phyloP scores from a whole-genome alignment of 805 yeast genomes.

The Saccharomycopsis babjevae region DNA sequence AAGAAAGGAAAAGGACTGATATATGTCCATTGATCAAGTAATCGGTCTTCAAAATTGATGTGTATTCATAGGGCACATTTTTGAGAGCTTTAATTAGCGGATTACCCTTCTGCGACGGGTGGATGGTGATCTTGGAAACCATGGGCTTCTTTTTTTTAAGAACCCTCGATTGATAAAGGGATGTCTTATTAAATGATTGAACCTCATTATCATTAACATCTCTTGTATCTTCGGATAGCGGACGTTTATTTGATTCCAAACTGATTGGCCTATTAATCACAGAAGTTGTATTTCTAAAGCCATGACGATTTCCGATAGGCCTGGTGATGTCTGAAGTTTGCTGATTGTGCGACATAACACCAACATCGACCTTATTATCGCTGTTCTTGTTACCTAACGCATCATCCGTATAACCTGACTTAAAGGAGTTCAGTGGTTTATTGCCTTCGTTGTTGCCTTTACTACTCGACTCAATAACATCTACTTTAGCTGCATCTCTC shows the following conservation, averaged over 20 bases:
- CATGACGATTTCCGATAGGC: neutral
- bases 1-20: slow-evolving; percentile 50
- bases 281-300: neutral
- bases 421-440: neutral
- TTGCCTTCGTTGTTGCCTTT: neutral
- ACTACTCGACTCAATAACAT: neutral
- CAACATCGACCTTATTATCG: neutral
- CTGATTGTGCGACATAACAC: neutral
- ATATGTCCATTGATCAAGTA: slow-evolving; percentile 50
- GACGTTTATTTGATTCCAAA: neutral
- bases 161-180: slow-evolving; percentile 9
- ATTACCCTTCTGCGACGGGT: slow-evolving; percentile 61
- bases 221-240: neutral
- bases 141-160: slow-evolving; percentile 13
- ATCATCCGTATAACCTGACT: neutral
- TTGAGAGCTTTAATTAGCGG: slow-evolving; percentile 51
- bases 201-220: neutral
- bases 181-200: slow-evolving; percentile 12
- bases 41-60: slow-evolving; percentile 42
- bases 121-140: slow-evolving; percentile 27
- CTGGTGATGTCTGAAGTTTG: neutral
- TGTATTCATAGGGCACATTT: slow-evolving; percentile 44
- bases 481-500: slow-evolving; percentile 28
- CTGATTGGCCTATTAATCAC: neutral
- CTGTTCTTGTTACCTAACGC: neutral